Conservation (phyloP, 23 red algal species). For the Pyropia yezoensis region DNA sequence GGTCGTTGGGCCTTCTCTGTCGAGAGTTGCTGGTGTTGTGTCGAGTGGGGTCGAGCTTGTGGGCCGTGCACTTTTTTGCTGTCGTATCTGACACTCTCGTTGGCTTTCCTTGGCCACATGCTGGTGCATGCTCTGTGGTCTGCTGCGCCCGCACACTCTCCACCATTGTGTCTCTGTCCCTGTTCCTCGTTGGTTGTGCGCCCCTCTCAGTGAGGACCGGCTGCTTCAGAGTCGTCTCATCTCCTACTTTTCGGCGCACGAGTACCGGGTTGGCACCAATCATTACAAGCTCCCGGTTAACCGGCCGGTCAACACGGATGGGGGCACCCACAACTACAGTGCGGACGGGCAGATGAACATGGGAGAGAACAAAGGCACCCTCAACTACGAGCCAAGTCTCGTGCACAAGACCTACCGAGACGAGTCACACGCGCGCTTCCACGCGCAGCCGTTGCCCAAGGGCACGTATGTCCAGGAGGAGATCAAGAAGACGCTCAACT, state of each 20-base stretch:
- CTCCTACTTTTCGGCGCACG: conserved; percentile 68
- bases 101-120: too few species aligned
- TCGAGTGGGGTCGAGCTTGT: too few species aligned
- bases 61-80: too few species aligned
- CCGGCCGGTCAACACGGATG: conserved; percentile 10
- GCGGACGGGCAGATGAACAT: conserved; percentile 23
- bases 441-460: too few species aligned
- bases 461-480: conserved; percentile 8
- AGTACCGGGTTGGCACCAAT: conserved; percentile 65
- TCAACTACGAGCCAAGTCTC: conserved; percentile 20
- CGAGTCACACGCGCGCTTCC: neutral
- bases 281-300: conserved; percentile 74
- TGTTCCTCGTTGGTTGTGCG: too few species aligned
- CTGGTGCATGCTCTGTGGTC: too few species aligned
- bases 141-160: too few species aligned
- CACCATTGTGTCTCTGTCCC: too few species aligned
- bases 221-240: conserved; percentile 74
- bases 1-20: too few species aligned
- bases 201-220: conserved; percentile 2
- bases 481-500: conserved; percentile 34
- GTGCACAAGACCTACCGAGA: conserved; percentile 5
- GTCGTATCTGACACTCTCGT: too few species aligned
- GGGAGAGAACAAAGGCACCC: conserved; percentile 7
- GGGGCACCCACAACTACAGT: conserved; percentile 20
- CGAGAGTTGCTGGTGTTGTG: too few species aligned